Evolutionary conservation across 371 early-diverging fungal species (phyloP).

Genomic region (Lichtheimia ornata): DNA sequence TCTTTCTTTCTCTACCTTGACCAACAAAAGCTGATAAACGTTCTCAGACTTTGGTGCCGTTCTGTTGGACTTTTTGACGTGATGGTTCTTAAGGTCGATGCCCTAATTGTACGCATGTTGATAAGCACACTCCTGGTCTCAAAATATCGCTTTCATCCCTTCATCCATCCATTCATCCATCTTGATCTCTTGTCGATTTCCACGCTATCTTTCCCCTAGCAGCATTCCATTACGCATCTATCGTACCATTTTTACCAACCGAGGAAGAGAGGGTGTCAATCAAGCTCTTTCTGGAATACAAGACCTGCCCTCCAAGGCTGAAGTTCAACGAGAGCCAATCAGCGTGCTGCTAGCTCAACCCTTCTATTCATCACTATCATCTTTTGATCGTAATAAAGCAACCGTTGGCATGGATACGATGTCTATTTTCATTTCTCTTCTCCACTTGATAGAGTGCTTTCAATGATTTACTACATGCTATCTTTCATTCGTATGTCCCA

Average conservation of each 20-base stretch:
- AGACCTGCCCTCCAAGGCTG: no score
- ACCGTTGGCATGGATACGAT: no score
- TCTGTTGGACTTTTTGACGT: constrained; percentile 89
- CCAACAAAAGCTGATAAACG: constrained; percentile 90
- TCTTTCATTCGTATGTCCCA: no score
- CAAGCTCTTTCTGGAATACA: no score
- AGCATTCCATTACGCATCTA: background rate
- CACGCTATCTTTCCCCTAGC: background rate
- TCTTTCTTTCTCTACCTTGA: constrained; percentile 71
- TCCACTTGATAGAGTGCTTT: no score
- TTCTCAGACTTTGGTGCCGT: constrained; percentile 85
- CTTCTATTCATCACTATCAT: no score
- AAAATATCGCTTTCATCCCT: background rate
- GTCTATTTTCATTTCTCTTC: no score
- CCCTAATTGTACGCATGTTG: constrained; percentile 56
- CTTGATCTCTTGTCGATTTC: constrained; percentile 9
- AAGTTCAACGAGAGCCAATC: no score
- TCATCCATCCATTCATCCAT: constrained; percentile 19
- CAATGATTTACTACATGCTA: no score
- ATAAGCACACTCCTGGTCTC: background rate
- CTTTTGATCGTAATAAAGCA: no score
- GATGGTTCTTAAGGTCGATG: constrained; percentile 95
- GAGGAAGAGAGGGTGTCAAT: background rate
- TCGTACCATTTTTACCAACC: constrained; percentile 2
- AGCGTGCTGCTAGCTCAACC: no score